phyloP scores from a whole-genome alignment of 78 protist genomes.

The Dictyostelium intermedium region DNA sequence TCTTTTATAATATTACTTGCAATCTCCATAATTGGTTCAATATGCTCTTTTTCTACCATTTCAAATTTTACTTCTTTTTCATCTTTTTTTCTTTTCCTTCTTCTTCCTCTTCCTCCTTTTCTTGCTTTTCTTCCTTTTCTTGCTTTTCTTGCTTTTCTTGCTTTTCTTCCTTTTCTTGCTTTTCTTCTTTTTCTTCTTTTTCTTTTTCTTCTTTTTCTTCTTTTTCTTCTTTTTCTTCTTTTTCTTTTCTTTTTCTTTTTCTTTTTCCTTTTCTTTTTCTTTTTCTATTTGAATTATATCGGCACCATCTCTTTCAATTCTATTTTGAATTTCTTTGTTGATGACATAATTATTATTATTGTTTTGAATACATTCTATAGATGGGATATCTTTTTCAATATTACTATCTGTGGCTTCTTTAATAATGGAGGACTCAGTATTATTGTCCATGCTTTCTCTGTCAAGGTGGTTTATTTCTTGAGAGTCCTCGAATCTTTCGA shows the following conservation, averaged over 20 bases:
- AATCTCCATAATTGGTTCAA: too few species aligned
- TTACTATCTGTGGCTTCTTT: neutral
- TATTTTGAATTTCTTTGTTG: neutral
- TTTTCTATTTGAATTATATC: neutral
- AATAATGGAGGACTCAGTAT: too few species aligned
- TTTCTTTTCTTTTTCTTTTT: neutral
- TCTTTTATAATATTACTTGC: neutral
- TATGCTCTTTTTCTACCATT: too few species aligned
- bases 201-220: neutral
- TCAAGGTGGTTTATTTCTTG: too few species aligned
- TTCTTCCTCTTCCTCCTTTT: neutral
- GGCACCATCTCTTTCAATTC: neutral
- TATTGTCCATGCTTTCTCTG: too few species aligned
- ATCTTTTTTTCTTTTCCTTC: neutral
- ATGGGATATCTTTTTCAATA: neutral
- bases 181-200: neutral
- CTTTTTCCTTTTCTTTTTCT: neutral
- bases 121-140: too few species aligned
- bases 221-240: neutral
- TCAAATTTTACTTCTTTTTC: too few species aligned
- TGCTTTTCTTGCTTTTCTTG: too few species aligned
- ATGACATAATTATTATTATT: too few species aligned
- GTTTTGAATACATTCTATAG: neutral
- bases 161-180: too few species aligned
- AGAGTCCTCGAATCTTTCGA: too few species aligned